Evolutionary conservation across 2,329 filamentous ascomycete species (phyloP).

Genomic region (Trichoderma arundinaceum): DNA sequence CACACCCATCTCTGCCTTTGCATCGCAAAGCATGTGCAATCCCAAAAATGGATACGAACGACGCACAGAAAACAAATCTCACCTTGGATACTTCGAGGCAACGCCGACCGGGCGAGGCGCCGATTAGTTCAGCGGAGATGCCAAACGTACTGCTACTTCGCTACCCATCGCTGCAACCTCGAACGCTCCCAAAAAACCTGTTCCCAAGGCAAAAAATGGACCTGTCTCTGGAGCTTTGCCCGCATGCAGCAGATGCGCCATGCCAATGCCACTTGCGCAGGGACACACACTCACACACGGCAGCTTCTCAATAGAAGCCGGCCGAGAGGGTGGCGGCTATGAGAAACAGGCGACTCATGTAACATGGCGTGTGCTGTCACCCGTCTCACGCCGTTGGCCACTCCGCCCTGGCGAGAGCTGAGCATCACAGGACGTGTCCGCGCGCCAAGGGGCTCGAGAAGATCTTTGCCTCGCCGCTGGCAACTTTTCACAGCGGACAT

Average conservation of each 20-base stretch:
- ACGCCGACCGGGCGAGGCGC: neutral
- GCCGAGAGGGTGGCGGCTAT: conserved; percentile 6
- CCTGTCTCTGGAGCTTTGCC: neutral
- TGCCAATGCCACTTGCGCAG: neutral
- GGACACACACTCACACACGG: conserved; percentile 2
- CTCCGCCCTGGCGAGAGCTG: neutral
- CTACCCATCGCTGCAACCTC: neutral
- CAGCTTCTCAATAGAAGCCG: neutral
- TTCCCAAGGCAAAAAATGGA: neutral
- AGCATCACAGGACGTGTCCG: neutral
- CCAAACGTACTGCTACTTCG: no score
- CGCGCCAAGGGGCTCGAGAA: neutral
- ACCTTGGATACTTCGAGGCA: neutral
- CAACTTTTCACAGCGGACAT: neutral
- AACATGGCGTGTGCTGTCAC: conserved; percentile 7
- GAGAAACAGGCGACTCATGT: conserved; percentile 17
- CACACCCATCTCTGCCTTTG: no score
- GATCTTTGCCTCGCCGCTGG: neutral
- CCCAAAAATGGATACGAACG: neutral
- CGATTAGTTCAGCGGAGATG: neutral
- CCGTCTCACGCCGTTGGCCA: neutral
- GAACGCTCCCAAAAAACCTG: neutral
- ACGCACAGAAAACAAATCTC: neutral
- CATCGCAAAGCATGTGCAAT: no score
- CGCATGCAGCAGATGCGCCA: no score